phyloP scores from a whole-genome alignment of 148 eudicot genomes.

The Talinum fruticosum region DNA sequence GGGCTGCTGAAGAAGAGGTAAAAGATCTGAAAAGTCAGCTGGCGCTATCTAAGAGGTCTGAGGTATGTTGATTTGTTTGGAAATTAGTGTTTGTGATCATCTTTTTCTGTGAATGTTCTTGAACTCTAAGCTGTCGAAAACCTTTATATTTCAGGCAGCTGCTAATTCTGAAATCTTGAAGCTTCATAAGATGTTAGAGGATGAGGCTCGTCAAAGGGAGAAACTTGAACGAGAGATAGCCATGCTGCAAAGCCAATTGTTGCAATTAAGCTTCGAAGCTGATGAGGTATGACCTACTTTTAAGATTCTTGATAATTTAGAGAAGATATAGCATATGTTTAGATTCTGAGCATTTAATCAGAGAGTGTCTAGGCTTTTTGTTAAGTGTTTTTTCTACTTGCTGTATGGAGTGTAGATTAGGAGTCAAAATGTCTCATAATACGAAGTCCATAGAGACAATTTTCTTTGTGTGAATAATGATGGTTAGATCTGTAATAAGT shows the following conservation, averaged over 20 bases:
- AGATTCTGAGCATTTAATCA: neutral
- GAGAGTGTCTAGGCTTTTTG: neutral
- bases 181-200: constrained; percentile 67
- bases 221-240: constrained; percentile 80
- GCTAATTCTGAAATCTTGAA: constrained; percentile 58
- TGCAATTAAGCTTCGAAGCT: constrained; percentile 87
- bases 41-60: constrained; percentile 47
- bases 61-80: constrained; percentile 45
- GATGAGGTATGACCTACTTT: constrained; percentile 56
- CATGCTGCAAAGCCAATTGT: constrained; percentile 58
- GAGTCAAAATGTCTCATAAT: neutral
- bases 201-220: constrained; percentile 57
- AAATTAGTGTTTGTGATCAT: neutral
- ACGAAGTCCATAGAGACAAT: neutral
- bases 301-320: neutral
- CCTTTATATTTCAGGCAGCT: constrained; percentile 42
- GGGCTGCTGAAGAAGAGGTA: constrained; percentile 67
- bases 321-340: neutral
- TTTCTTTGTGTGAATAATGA: neutral
- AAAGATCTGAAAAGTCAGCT: constrained; percentile 61
- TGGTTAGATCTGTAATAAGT: neutral
- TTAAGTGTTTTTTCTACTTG: neutral
- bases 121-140: constrained; percentile 11
- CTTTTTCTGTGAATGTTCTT: constrained; percentile 19
- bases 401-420: too few relatives aligned